phyloP scores from a whole-genome alignment of 1,139 yeast species.

The Candida sanyaensis region DNA sequence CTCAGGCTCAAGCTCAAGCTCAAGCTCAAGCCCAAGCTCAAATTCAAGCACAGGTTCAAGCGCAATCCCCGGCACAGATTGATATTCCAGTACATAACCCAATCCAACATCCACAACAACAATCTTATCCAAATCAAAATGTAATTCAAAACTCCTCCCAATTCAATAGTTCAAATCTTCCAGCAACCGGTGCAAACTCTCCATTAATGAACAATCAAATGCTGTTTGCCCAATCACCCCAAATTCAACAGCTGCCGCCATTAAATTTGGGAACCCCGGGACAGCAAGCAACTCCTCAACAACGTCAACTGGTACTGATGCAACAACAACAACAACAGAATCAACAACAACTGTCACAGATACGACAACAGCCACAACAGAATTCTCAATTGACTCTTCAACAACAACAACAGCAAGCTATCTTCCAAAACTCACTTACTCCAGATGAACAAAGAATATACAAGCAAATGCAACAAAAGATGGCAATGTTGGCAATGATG shows the following conservation, averaged over 20 bases:
- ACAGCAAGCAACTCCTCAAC: slow-evolving; percentile 5
- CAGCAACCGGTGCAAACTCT: slow-evolving; percentile 10
- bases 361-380: slow-evolving; percentile 14
- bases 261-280: slow-evolving; percentile 6
- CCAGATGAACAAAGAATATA: slow-evolving; percentile 49
- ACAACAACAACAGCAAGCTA: slow-evolving; percentile 50
- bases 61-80: slow-evolving; percentile 4
- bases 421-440: slow-evolving; percentile 42
- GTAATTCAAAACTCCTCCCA: slow-evolving; percentile 6
- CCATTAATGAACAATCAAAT: slow-evolving; percentile 14
- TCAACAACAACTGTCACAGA: slow-evolving; percentile 14
- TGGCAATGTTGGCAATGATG: slow-evolving; percentile 47
- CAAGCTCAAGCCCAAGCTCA: slow-evolving; percentile 6
- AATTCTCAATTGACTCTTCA: slow-evolving; percentile 22
- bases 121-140: slow-evolving; percentile 1
- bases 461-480: slow-evolving; percentile 43
- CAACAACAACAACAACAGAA: slow-evolving; percentile 16
- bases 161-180: slow-evolving; percentile 5
- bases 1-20: slow-evolving; percentile 6
- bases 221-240: slow-evolving; percentile 5
- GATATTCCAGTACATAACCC: not conserved
- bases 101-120: slow-evolving; percentile 3
- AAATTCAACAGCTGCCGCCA: slow-evolving; percentile 14
- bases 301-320: slow-evolving; percentile 3
- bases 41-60: slow-evolving; percentile 6